phyloP scores from a whole-genome alignment of 495 filamentous ascomycete species.

The Staphylotrichum tortipilum region DNA sequence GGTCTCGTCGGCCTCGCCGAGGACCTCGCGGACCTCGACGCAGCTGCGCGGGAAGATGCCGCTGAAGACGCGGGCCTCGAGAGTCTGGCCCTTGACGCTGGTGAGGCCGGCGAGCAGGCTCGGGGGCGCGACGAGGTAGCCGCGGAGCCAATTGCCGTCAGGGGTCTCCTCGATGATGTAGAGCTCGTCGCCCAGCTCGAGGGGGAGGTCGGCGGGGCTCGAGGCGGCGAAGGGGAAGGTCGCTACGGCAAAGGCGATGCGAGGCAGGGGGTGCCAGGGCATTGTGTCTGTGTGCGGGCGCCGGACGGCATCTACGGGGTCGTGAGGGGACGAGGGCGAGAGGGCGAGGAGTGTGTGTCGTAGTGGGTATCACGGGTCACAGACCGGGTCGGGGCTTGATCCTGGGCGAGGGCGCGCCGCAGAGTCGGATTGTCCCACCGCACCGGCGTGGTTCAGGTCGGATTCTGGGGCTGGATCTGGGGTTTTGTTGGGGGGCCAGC shows the following conservation, averaged over 20 bases:
- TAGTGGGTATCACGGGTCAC: background rate
- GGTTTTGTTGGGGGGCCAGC: too few species aligned
- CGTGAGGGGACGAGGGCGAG: too few species aligned
- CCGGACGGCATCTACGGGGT: slow-evolving; percentile 21
- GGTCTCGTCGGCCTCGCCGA: slow-evolving; percentile 50
- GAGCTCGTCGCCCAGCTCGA: slow-evolving; percentile 94
- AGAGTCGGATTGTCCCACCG: too few species aligned
- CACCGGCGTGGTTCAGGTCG: too few species aligned
- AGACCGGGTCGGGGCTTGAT: background rate
- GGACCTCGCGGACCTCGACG: slow-evolving; percentile 69
- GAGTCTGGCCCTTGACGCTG: slow-evolving; percentile 80
- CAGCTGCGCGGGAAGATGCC: slow-evolving; percentile 93
- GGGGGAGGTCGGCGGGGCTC: slow-evolving; percentile 82
- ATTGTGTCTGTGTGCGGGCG: slow-evolving; percentile 52
- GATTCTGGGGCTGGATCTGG: too few species aligned
- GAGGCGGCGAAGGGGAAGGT: slow-evolving; percentile 84
- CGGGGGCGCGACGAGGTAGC: slow-evolving; percentile 90
- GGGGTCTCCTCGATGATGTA: slow-evolving; percentile 94
- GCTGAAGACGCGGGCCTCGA: slow-evolving; percentile 92
- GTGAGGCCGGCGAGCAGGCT: slow-evolving; percentile 88
- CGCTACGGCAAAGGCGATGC: slow-evolving; percentile 95
- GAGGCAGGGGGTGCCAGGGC: slow-evolving; percentile 95
- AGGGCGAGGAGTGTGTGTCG: background rate
- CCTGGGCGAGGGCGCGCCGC: background rate
- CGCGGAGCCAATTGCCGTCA: slow-evolving; percentile 84